Conservation (phyloP, 2,329 filamentous ascomycete genomes). For the Xylogone sp. region DNA sequence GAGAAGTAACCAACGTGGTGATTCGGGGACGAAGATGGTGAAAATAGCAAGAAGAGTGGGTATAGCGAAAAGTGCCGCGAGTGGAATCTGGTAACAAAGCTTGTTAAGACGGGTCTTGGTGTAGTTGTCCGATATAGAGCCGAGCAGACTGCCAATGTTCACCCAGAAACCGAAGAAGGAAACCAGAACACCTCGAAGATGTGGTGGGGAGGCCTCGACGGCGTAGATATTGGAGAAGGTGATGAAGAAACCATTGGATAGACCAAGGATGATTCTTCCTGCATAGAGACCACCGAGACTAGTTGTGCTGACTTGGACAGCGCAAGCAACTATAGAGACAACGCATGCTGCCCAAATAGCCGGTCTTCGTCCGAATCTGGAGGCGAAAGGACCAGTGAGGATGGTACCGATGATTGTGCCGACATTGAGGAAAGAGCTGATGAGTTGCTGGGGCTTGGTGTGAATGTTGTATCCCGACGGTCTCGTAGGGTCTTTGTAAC, state of each 20-base stretch:
- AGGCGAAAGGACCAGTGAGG: slow-evolving; percentile 16
- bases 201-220: slow-evolving; percentile 20
- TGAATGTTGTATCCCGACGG: slow-evolving; percentile 19
- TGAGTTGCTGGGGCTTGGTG: slow-evolving; percentile 21
- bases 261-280: slow-evolving; percentile 22
- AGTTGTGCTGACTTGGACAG: slow-evolving; percentile 17
- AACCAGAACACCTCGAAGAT: slow-evolving; percentile 5
- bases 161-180: background rate
- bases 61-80: background rate
- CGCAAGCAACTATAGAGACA: slow-evolving; percentile 17
- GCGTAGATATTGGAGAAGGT: slow-evolving; percentile 25
- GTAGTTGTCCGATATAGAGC: background rate
- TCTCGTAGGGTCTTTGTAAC: slow-evolving; percentile 14
- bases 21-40: slow-evolving; percentile 3
- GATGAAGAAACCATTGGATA: slow-evolving; percentile 23
- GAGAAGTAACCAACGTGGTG: background rate
- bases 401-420: slow-evolving; percentile 22
- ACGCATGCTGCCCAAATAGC: slow-evolving; percentile 21
- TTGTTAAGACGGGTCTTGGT: background rate
- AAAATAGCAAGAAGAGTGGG: background rate
- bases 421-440: slow-evolving; percentile 22
- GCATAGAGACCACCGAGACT: slow-evolving; percentile 17
- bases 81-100: background rate
- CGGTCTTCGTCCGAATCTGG: slow-evolving; percentile 19
- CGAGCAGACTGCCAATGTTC: background rate